A percentile compares a stretch with the other conserved stretches of the same genome.
Conservation (phyloP, 2,329 filamentous ascomycete species). For the Dryadomyces quercus-mongolicae region DNA sequence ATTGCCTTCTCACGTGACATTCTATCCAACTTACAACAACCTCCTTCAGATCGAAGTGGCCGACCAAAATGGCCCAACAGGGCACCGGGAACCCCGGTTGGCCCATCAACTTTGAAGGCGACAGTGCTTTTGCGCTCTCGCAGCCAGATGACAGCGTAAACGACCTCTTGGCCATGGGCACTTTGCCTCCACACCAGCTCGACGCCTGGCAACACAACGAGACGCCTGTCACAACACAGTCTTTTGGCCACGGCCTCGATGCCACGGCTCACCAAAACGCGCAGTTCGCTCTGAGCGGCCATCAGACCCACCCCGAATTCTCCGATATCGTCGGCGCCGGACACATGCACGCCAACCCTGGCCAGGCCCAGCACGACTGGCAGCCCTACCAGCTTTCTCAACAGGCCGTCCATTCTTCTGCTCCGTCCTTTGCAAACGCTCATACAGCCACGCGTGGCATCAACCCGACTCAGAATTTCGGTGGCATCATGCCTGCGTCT, state of each 20-base stretch:
- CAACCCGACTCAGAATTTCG: not conserved
- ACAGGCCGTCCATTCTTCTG: not conserved
- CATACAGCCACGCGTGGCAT: not conserved
- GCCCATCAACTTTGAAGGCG: constrained; percentile 9
- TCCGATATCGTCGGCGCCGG: not conserved
- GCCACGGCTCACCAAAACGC: not conserved
- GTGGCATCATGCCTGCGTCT: no score
- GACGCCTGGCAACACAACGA: constrained; percentile 7
- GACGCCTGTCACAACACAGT: not conserved
- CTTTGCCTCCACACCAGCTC: constrained; percentile 6
- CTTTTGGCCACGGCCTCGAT: not conserved
- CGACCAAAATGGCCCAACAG: constrained; percentile 11
- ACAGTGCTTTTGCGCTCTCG: constrained; percentile 5
- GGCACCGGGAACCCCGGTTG: constrained; percentile 9
- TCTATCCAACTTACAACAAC: not conserved
- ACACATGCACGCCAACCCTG: not conserved
- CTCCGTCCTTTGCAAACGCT: not conserved
- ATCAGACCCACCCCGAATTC: not conserved
- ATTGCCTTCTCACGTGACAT: not conserved
- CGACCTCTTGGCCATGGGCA: constrained; percentile 7
- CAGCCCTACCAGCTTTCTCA: constrained; percentile 1
- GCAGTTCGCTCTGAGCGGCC: not conserved
- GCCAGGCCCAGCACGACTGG: constrained; percentile 4
- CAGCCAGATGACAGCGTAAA: constrained; percentile 5
- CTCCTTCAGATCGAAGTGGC: not conserved